phyloP scores from a whole-genome alignment of 73 alveolate genomes.

The Stentor coeruleus region DNA sequence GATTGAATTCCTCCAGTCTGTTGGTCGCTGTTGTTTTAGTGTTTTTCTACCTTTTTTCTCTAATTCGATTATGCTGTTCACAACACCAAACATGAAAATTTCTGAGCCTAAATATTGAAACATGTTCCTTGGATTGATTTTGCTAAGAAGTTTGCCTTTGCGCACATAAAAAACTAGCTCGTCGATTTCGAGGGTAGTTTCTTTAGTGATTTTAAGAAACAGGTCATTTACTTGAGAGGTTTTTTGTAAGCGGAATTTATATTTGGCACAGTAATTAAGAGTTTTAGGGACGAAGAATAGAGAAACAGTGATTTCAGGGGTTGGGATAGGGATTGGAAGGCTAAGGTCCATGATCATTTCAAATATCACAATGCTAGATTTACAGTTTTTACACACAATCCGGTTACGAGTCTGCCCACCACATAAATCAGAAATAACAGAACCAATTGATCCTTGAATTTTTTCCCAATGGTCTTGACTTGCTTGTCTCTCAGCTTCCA shows the following conservation, averaged over 20 bases:
- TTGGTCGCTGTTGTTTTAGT: not conserved
- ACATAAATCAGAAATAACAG: slow-evolving; percentile 14
- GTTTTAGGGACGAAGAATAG: not conserved
- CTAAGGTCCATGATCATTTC: slow-evolving; percentile 5
- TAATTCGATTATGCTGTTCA: not conserved
- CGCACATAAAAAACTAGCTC: not conserved
- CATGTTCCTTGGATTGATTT: not conserved
- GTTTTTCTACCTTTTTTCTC: not conserved
- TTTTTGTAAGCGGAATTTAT: not conserved
- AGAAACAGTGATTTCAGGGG: not conserved
- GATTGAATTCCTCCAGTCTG: not conserved
- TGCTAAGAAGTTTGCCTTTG: not conserved
- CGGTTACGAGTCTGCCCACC: slow-evolving; percentile 19
- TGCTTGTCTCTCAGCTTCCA: not conserved
- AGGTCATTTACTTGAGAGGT: not conserved
- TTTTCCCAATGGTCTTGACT: slow-evolving; percentile 21
- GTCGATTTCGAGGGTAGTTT: not conserved
- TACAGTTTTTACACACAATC: not conserved
- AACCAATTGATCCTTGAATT: not conserved
- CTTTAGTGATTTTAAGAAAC: not conserved
- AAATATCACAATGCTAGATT: not conserved
- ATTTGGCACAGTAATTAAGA: not conserved
- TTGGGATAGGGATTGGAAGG: not conserved
- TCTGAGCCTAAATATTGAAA: not conserved
- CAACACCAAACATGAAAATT: not conserved